These are phyloP conservation scores for Senna siamea DNA, from an alignment of 306 rosid species.

Conservation along the genomic window DNA sequence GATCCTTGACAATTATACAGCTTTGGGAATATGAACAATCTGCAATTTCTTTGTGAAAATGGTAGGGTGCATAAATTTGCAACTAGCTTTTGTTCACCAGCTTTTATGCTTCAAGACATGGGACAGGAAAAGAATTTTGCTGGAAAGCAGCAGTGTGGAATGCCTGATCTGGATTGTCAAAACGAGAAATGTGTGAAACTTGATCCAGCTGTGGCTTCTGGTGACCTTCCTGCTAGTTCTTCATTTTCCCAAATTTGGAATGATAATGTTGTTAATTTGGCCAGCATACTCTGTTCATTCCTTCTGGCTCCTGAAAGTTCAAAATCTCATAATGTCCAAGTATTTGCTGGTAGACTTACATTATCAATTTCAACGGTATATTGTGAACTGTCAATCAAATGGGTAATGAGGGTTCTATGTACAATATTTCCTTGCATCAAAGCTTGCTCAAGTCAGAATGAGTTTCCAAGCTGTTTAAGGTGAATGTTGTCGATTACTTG, in stretches of 20 bases:
- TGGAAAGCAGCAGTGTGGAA: slow-evolving; percentile 46
- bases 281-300: slow-evolving; percentile 86
- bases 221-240: slow-evolving; percentile 46
- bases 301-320: slow-evolving; percentile 65
- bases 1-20: slow-evolving; percentile 69
- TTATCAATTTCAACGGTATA: slow-evolving; percentile 66
- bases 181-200: slow-evolving; percentile 43
- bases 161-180: slow-evolving; percentile 47
- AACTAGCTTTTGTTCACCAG: slow-evolving; percentile 93
- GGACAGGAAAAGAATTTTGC: slow-evolving; percentile 53
- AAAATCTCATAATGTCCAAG: slow-evolving; percentile 56
- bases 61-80: slow-evolving; percentile 96
- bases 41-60: slow-evolving; percentile 92
- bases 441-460: slow-evolving; percentile 84
- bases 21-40: slow-evolving; percentile 73
- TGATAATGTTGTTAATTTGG: slow-evolving; percentile 69
- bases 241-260: slow-evolving; percentile 70
- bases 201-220: slow-evolving; percentile 47
- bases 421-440: slow-evolving; percentile 83
- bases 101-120: slow-evolving; percentile 84
- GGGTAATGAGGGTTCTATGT: slow-evolving; percentile 81
- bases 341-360: slow-evolving; percentile 62
- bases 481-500: slow-evolving; percentile 42
- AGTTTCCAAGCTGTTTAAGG: slow-evolving; percentile 78
- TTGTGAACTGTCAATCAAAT: slow-evolving; percentile 75